phyloP scores from a whole-genome alignment of 495 filamentous ascomycete species.

The Daldinia bambusicola region DNA sequence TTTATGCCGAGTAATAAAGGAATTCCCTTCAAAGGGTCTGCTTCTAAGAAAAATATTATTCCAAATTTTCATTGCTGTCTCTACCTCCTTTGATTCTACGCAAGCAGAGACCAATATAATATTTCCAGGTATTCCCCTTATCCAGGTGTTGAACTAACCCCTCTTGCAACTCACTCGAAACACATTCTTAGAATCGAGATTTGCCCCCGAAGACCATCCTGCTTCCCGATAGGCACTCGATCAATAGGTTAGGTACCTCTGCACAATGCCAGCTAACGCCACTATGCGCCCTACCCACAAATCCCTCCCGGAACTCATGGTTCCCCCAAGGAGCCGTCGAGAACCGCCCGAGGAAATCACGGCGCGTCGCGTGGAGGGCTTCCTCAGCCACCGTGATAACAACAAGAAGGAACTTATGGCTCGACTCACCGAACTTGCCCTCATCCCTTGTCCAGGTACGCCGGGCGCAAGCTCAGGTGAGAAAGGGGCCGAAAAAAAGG shows the following conservation, averaged over 20 bases:
- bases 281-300: slow-evolving; percentile 24
- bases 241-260: too few species aligned
- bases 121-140: not conserved
- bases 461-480: not conserved
- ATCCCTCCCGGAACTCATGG: slow-evolving; percentile 23
- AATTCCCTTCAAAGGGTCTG: not conserved
- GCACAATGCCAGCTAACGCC: slow-evolving; percentile 11
- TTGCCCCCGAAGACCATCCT: too few species aligned
- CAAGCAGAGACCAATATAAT: not conserved
- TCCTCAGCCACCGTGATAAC: slow-evolving; percentile 20
- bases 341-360: slow-evolving; percentile 34
- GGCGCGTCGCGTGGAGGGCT: slow-evolving; percentile 1
- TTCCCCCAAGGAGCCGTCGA: not conserved
- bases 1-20: not conserved
- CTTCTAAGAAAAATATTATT: not conserved
- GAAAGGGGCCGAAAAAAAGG: not conserved
- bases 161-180: not conserved
- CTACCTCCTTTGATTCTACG: not conserved
- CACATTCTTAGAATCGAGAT: too few species aligned
- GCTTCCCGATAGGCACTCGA: too few species aligned
- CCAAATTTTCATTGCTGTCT: not conserved
- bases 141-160: not conserved
- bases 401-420: slow-evolving; percentile 27
- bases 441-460: not conserved
- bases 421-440: not conserved